Conservation (phyloP, 1,139 yeast species). For the Kurtzmaniella quercitrusa region DNA sequence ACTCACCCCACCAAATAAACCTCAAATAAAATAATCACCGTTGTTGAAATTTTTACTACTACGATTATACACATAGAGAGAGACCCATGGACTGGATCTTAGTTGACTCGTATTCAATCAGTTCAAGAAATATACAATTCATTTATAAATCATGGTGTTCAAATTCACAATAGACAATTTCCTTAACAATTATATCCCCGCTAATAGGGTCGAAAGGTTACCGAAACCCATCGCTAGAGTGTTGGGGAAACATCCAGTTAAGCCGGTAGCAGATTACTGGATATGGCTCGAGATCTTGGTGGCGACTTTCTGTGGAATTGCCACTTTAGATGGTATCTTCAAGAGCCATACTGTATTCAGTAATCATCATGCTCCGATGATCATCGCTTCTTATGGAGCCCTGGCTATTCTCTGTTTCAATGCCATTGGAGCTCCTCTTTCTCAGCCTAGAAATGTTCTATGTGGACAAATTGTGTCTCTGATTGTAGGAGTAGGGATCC, state of each 20-base stretch:
- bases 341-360: constrained; percentile 42
- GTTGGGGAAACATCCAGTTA: constrained; percentile 29
- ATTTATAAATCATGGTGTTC: constrained; percentile 27
- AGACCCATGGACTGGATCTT: too few species aligned
- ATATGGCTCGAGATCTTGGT: constrained; percentile 47
- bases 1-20: too few species aligned
- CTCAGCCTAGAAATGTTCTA: constrained; percentile 62
- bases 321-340: constrained; percentile 49
- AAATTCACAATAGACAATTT: constrained; percentile 36
- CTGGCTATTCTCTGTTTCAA: constrained; percentile 61
- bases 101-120: background rate
- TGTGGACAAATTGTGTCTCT: constrained; percentile 55
- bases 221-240: constrained; percentile 27
- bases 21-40: too few species aligned
- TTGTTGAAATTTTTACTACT: too few species aligned
- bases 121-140: background rate
- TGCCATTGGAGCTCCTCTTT: constrained; percentile 52
- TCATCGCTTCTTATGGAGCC: constrained; percentile 65
- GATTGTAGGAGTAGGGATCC: constrained; percentile 51
- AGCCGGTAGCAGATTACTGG: constrained; percentile 34
- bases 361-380: constrained; percentile 47
- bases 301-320: constrained; percentile 50
- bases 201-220: constrained; percentile 21
- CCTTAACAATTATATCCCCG: constrained; percentile 26
- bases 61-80: too few species aligned